Evolutionary conservation across 75 land plant genomes (phyloP).

Genomic region (Pseudotsuga menziesii): DNA sequence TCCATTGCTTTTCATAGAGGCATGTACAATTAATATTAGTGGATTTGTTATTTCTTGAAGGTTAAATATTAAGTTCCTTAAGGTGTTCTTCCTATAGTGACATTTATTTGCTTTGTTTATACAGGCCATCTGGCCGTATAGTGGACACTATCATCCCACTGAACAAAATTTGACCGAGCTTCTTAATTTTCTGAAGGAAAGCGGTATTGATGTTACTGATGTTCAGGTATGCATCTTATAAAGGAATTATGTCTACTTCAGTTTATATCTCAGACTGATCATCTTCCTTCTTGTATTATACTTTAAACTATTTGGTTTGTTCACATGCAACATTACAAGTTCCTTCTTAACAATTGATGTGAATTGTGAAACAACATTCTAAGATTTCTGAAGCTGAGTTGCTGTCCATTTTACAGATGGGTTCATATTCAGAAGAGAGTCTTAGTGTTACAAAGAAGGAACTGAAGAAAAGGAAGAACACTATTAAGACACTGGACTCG

Average conservation of each 20-base stretch:
- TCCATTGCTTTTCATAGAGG: no score
- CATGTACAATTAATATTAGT: no score
- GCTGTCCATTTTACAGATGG: background rate
- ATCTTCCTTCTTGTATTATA: background rate
- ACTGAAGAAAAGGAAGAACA: background rate
- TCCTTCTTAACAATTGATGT: background rate
- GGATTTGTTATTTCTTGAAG: background rate
- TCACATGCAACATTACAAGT: background rate
- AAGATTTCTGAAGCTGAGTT: slow-evolving; percentile 1
- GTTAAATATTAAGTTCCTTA: background rate
- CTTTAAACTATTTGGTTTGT: background rate
- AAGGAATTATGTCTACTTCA: no score
- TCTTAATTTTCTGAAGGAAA: slow-evolving; percentile 26
- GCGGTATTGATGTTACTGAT: slow-evolving; percentile 41
- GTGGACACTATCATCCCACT: slow-evolving; percentile 69
- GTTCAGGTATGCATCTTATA: slow-evolving; percentile 35
- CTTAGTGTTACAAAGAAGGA: no score
- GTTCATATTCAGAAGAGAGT: background rate
- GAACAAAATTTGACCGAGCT: slow-evolving; percentile 44
- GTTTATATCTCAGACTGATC: background rate
- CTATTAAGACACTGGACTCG: background rate
- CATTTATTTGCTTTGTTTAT: slow-evolving; percentile 8
- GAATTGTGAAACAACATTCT: background rate
- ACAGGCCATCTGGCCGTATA: slow-evolving; percentile 57
- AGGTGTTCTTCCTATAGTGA: background rate